phyloP scores from a whole-genome alignment of 2,329 filamentous ascomycete species.

The Colletotrichum sp. region DNA sequence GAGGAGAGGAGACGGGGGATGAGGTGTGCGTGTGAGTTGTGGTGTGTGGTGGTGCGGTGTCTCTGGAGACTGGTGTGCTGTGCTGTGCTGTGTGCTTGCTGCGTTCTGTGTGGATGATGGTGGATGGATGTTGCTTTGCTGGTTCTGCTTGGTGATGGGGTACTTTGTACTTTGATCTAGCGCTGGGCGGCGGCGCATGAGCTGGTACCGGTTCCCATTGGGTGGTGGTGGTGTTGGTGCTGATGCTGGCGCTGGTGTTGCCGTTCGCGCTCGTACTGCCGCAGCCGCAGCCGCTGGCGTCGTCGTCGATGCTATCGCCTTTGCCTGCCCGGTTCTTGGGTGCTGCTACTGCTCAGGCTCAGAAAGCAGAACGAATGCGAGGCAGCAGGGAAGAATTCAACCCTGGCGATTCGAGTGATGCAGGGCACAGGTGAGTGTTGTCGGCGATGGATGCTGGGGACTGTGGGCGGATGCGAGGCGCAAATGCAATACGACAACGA shows the following conservation, averaged over 20 bases:
- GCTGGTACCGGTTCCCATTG: background rate
- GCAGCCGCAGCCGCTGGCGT: constrained; percentile 3
- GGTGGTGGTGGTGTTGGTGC: background rate
- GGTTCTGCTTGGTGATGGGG: background rate
- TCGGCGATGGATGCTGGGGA: background rate
- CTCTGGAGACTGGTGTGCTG: background rate
- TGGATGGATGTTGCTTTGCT: background rate
- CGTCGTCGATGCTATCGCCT: background rate
- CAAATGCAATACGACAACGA: background rate
- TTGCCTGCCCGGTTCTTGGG: background rate
- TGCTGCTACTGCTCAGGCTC: background rate
- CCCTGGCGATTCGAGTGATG: background rate
- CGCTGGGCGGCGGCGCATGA: background rate
- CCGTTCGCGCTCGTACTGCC: constrained; percentile 6
- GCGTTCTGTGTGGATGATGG: background rate
- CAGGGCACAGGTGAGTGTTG: background rate
- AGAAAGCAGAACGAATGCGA: background rate
- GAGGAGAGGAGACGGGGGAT: background rate
- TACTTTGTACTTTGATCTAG: background rate
- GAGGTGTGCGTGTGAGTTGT: background rate
- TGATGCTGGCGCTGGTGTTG: background rate
- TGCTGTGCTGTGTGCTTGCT: background rate
- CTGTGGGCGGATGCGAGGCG: background rate
- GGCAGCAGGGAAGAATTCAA: background rate
- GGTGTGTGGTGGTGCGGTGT: background rate